Evolutionary conservation across 2,329 filamentous ascomycete genomes (phyloP), one percentile per base, ranked within the genome.

Genomic region (Trichoderma polysporum): DNA sequence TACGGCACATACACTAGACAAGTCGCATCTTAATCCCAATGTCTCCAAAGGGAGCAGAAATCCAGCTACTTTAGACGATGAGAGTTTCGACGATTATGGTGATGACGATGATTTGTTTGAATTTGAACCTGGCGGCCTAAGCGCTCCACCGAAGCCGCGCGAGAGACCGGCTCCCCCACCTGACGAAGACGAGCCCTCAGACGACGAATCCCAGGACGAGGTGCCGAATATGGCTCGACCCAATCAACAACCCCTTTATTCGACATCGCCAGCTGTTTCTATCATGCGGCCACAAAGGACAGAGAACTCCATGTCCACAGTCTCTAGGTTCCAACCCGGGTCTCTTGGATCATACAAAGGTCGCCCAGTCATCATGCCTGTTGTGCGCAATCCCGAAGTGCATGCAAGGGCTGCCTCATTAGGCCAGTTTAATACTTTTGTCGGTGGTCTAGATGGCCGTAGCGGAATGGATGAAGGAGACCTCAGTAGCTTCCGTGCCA

Each of bases 261-360:
- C 80, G 27, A 81, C 79, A 12, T 84, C 82, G 2, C 80, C 81
- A 1, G 79, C 79, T n/a, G 76, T 84, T 58, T 70, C 79, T 15
- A 81, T 83, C 39, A 68, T 73, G 54, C 77, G 75, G 64, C 72
- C 73, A 29, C 68, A 72, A 47, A 66, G 69, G 27, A 61, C 71
- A n/a, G 75, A 69, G 29, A 75, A 72, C 49, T 71, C 77, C 57
- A 74, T 75, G n/a, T 73, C 77, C 12, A 74, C 78, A 3, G 71
- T 71, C 4, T 71, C 78, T 56, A 78, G 76, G 53, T 78, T 78
- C 61, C 74, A 78, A 50, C 73, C 78, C 25, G 79, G 79, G 19
- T 83, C 82, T 7, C 74, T 84, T 15, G 84, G 84, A 2, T 86
- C 84, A n/a, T 86, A 85, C 70, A 85, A 82, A 71, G 85, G 85